Evolutionary conservation across 2,329 filamentous ascomycete species (phyloP).

Genomic region (Raffaelea albimanens): DNA sequence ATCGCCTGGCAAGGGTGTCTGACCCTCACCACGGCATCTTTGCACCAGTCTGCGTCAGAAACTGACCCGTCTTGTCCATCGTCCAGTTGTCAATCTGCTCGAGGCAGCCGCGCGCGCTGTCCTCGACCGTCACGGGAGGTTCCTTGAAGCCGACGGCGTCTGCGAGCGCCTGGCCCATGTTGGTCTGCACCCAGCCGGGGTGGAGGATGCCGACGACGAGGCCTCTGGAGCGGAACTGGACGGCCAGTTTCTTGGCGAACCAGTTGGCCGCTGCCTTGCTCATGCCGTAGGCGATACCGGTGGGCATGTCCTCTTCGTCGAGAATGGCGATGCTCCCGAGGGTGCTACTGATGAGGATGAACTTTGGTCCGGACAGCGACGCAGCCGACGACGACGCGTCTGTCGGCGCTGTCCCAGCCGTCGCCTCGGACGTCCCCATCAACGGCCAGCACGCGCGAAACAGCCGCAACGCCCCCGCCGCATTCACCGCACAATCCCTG

Average conservation of each 20-base stretch:
- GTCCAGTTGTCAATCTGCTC: slow-evolving; percentile 11
- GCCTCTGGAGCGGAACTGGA: slow-evolving; percentile 9
- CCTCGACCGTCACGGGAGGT: slow-evolving; percentile 14
- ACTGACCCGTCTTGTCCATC: slow-evolving; percentile 12
- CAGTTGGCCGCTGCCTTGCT: slow-evolving; percentile 20
- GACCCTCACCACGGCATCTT: too few relatives aligned
- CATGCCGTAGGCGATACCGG: slow-evolving; percentile 17
- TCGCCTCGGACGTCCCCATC: slow-evolving; percentile 3
- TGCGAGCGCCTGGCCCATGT: slow-evolving; percentile 17
- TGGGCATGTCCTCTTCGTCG: slow-evolving; percentile 14
- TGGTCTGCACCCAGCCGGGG: slow-evolving; percentile 19
- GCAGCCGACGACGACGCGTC: too few relatives aligned
- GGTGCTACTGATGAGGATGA: slow-evolving; percentile 17
- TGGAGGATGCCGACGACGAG: slow-evolving; percentile 18
- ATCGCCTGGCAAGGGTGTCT: too few relatives aligned
- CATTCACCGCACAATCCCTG: slow-evolving; percentile 16
- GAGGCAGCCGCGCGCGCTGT: slow-evolving; percentile 15
- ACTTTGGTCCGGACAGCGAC: slow-evolving; percentile 12
- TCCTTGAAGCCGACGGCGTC: slow-evolving; percentile 15
- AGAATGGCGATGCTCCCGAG: slow-evolving; percentile 16
- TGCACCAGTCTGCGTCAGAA: too few relatives aligned
- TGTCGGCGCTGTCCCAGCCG: too few relatives aligned
- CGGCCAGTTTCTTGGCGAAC: slow-evolving; percentile 16
- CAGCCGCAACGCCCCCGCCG: slow-evolving; percentile 14
- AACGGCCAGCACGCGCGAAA: slow-evolving; percentile 16